Evolutionary conservation across 2,329 filamentous ascomycete species (phyloP).

Genomic region (Coniochaeta sp.): DNA sequence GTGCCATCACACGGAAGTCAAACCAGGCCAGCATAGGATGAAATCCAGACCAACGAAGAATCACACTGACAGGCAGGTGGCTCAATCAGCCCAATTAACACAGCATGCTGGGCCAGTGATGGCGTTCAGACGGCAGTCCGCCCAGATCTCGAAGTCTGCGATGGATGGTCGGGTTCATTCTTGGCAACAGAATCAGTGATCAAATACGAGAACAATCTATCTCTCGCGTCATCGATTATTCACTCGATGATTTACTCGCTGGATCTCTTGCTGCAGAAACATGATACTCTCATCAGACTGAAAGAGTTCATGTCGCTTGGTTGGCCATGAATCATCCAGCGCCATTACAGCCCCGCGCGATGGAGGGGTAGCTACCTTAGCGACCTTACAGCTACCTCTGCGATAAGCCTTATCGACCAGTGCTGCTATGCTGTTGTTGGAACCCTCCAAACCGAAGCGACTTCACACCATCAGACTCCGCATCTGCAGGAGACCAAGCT

Average conservation of each 20-base stretch:
- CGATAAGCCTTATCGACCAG: neutral
- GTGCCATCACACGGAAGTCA: too few relatives aligned
- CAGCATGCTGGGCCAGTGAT: too few relatives aligned
- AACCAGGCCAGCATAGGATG: too few relatives aligned
- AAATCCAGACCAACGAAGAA: too few relatives aligned
- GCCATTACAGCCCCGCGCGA: neutral
- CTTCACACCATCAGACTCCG: neutral
- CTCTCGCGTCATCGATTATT: neutral
- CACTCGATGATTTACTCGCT: neutral
- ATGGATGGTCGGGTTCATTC: too few relatives aligned
- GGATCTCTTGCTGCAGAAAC: neutral
- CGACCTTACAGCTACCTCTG: too few relatives aligned
- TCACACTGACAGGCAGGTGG: too few relatives aligned
- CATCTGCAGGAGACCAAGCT: neutral
- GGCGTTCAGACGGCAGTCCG: too few relatives aligned
- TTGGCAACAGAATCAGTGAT: neutral
- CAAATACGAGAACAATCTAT: neutral
- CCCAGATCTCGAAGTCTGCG: too few relatives aligned
- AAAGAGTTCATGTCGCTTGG: neutral
- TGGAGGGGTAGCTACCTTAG: neutral
- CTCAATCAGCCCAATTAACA: too few relatives aligned
- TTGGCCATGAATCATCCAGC: neutral
- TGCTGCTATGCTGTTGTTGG: too few relatives aligned
- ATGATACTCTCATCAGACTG: neutral
- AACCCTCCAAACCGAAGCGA: neutral